Evolutionary conservation across 345 rosid species (phyloP).

Genomic region (Syzygium aqueum): DNA sequence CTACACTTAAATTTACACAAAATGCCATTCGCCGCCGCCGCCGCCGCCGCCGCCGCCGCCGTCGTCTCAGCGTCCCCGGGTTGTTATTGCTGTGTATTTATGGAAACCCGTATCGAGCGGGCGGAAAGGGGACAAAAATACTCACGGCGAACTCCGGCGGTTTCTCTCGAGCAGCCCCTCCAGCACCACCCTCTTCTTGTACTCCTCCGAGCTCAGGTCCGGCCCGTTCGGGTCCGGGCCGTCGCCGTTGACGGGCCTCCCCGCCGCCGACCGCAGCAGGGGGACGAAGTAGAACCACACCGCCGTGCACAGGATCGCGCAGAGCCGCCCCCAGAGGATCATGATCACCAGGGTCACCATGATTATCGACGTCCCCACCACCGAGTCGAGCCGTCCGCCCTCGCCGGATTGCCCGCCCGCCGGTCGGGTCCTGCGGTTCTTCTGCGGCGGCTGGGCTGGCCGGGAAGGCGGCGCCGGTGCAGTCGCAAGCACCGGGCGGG

Average conservation of each 20-base stretch:
- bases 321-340: slow-evolving; percentile 52
- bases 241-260: background rate
- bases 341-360: slow-evolving; percentile 40
- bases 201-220: slow-evolving; percentile 36
- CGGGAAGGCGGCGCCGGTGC: background rate
- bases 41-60: background rate
- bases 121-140: background rate
- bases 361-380: slow-evolving; percentile 46
- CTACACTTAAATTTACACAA: background rate
- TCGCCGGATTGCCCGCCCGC: background rate
- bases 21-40: background rate
- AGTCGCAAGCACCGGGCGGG: background rate
- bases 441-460: background rate
- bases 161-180: slow-evolving; percentile 66
- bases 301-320: slow-evolving; percentile 57
- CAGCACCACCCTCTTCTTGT: slow-evolving; percentile 55
- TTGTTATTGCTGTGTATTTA: background rate
- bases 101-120: background rate
- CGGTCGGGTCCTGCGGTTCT: background rate
- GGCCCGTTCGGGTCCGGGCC: background rate
- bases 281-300: slow-evolving; percentile 51
- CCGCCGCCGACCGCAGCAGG: slow-evolving; percentile 10
- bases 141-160: slow-evolving; percentile 13
- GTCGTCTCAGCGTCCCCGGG: background rate
- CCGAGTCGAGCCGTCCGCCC: slow-evolving; percentile 19